Base-by-base conservation (phyloP, 176 grass and related monocot genomes). In the Elymus sibiricus region DNA sequence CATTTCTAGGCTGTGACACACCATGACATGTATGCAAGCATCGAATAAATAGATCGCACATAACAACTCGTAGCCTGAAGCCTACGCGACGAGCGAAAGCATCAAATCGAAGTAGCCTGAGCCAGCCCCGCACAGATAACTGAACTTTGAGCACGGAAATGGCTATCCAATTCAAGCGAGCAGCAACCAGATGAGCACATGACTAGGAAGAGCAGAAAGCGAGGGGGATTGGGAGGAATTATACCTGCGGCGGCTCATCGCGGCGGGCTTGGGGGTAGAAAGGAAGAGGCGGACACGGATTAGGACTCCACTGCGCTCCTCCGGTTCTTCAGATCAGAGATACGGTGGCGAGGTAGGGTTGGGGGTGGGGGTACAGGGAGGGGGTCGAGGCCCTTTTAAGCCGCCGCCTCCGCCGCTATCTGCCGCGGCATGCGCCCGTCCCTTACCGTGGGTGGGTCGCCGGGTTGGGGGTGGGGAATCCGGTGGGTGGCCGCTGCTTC, bases 401-500 rank as follows among this genome's bases (percentile, higher is more conserved):
- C 21, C 11, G 69, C 59, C 44, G 53, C 38, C 39, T 2, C 11
- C 22, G 22, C 22, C 69, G 8, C 17, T 35, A 19, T 25, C 8
- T 9, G 61, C 7, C 24, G 27, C 71, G 70, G 25, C 85, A 24
- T 53, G 22, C 11, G 5, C 25, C 22, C 14, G 3, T 11, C 1
- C 29, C 37, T 17, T n/a, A 39, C 69, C 66, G 87, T 88, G 21
- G 43, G 60, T 28, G 24, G 78, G 78, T 35, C 38, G 78, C 60
- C 78, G 78, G 78, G 39, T 64, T 29, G 26, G 27, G 39, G 43
- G 2, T 16, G n/a, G 40, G 62, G 79, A 79, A 60, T 79, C 55
- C 76, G 76, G 74, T 11, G 78, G 76, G 74, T 11, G 78, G 78
- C 61, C 14, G 75, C 38, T 64, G 32, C 79, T 85, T 89, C 49